Percentiles rank a stretch among this genome's conserved stretches.
Conservation (phyloP, 192 early-diverging fungal species). For the Coemansia sp. region DNA sequence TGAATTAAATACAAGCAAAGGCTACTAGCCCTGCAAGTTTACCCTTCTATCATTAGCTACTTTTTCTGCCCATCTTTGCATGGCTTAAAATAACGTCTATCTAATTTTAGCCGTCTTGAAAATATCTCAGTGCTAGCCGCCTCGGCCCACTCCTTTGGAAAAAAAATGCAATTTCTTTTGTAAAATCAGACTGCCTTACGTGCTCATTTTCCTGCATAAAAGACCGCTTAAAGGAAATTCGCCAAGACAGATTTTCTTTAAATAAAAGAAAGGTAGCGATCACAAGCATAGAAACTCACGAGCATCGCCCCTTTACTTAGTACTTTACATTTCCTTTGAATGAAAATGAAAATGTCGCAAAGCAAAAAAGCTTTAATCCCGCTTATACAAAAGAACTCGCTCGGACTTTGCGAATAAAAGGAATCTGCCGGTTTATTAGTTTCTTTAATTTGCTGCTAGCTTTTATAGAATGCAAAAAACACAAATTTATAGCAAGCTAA, state of each 20-base stretch:
- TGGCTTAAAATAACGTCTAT: not conserved
- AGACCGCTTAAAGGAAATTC: not conserved
- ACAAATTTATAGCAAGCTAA: not conserved
- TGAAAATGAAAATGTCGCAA: not conserved
- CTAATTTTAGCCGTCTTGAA: not conserved
- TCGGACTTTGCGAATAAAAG: not conserved
- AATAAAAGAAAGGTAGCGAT: not conserved
- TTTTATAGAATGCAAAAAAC: not conserved
- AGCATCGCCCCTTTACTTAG: not conserved
- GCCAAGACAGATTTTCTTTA: not conserved
- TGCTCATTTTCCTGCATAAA: not conserved
- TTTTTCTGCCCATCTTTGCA: not conserved
- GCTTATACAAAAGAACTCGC: not conserved
- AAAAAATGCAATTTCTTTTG: not conserved
- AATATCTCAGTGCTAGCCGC: not conserved
- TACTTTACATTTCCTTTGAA: not conserved
- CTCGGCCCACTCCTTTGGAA: not conserved
- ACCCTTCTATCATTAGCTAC: not conserved
- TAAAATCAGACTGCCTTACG: not conserved
- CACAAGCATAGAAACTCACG: not conserved
- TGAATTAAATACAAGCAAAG: no score
- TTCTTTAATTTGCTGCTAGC: not conserved
- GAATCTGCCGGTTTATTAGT: not conserved
- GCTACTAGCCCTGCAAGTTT: no score
- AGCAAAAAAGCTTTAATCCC: not conserved